These are phyloP conservation scores for Curvularia sp. DNA, from an alignment of 2,329 filamentous ascomycete genomes.

Conservation along the genomic window DNA sequence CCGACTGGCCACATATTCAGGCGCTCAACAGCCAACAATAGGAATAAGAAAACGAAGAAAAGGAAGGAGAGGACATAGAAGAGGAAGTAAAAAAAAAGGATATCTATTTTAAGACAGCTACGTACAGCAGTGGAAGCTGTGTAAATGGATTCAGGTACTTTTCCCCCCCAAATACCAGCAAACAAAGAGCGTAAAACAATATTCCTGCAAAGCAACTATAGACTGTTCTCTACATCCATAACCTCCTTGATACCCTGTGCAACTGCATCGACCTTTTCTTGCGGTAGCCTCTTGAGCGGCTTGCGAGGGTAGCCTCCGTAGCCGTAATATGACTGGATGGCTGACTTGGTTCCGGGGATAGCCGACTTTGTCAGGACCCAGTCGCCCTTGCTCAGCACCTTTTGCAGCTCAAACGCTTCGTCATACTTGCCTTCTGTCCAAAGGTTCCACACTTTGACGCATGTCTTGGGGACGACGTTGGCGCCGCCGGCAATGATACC, in stretches of 20 bases:
- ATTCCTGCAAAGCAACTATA: constrained; percentile 32
- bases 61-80: background rate
- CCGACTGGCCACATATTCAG: background rate
- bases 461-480: constrained; percentile 84
- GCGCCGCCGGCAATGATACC: constrained; percentile 87
- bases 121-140: constrained; percentile 24
- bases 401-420: constrained; percentile 78
- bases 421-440: constrained; percentile 75
- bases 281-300: constrained; percentile 71
- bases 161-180: constrained; percentile 13
- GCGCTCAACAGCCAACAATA: background rate
- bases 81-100: background rate
- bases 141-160: constrained; percentile 22
- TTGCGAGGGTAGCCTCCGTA: constrained; percentile 79
- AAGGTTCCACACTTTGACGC: constrained; percentile 79
- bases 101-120: constrained; percentile 26
- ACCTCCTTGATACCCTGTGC: constrained; percentile 61
- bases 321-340: constrained; percentile 79
- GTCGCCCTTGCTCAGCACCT: constrained; percentile 77
- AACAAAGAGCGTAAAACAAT: constrained; percentile 8
- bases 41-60: background rate
- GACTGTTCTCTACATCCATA: constrained; percentile 68
- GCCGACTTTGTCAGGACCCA: constrained; percentile 84
- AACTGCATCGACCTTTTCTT: constrained; percentile 59
- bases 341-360: constrained; percentile 85